A percentile compares a stretch with the other conserved stretches of the same genome.
phyloP scores from a whole-genome alignment of 257 asterid genomes.

The Capsicum rhomboideum region DNA sequence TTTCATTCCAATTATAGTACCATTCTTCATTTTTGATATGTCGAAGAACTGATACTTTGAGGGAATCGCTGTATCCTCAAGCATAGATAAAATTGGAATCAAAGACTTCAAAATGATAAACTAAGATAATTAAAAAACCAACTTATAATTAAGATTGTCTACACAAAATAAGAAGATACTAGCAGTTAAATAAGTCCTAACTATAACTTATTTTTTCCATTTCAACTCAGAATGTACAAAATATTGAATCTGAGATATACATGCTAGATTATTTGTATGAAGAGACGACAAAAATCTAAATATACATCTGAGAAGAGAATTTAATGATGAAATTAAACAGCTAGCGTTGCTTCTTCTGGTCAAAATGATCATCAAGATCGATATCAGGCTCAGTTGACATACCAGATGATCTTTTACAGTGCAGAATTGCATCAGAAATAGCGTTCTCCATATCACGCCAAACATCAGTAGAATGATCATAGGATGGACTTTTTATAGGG shows the following conservation, averaged over 20 bases:
- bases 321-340: background rate
- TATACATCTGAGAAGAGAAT: background rate
- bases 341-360: background rate
- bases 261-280: background rate
- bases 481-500: slow-evolving; percentile 20
- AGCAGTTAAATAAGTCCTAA: background rate
- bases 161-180: background rate
- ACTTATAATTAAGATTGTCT: background rate
- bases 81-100: background rate
- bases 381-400: slow-evolving; percentile 4
- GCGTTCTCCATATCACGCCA: slow-evolving; percentile 44
- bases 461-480: slow-evolving; percentile 2
- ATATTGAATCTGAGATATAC: background rate
- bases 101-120: background rate
- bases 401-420: slow-evolving; percentile 62
- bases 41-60: background rate
- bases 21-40: background rate
- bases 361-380: background rate
- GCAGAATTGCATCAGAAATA: slow-evolving; percentile 52
- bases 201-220: background rate
- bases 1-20: background rate
- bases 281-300: background rate
- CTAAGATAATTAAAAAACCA: background rate
- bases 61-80: background rate
- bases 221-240: background rate